Evolutionary conservation across 306 rosid genomes (phyloP).

Genomic region (Myrica gale): DNA sequence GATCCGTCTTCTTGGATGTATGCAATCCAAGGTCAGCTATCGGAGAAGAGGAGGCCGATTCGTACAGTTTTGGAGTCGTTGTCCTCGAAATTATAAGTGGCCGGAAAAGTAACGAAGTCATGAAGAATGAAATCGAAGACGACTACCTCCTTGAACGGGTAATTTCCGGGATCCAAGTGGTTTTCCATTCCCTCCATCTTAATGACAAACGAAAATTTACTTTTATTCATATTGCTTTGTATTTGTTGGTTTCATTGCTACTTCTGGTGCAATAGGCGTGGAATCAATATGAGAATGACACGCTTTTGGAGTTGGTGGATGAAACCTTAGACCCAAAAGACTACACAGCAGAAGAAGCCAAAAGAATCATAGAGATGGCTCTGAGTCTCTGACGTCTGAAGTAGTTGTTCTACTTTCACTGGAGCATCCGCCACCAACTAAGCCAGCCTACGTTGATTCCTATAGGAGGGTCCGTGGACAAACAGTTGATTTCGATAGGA

Average conservation of each 20-base stretch:
- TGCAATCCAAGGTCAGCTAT: conserved; percentile 70
- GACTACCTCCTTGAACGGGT: conserved; percentile 66
- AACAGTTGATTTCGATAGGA: conserved; percentile 39
- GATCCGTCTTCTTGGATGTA: conserved; percentile 80
- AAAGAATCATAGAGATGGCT: conserved; percentile 50
- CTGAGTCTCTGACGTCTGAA: conserved; percentile 66
- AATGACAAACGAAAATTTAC: not conserved
- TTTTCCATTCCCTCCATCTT: not conserved
- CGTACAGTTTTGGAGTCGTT: conserved; percentile 70
- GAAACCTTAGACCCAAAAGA: conserved; percentile 42
- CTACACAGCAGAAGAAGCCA: conserved; percentile 49
- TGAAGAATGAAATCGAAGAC: conserved; percentile 34
- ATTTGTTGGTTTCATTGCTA: too few species aligned
- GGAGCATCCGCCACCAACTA: conserved; percentile 36
- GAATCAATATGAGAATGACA: conserved; percentile 46
- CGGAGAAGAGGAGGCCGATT: conserved; percentile 70
- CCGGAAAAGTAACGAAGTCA: conserved; percentile 45
- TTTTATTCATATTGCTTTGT: not conserved
- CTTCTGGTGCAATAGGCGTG: conserved; percentile 40
- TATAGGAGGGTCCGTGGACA: conserved; percentile 31
- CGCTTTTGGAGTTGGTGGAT: conserved; percentile 47
- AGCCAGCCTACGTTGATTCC: conserved; percentile 58
- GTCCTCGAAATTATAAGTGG: conserved; percentile 67
- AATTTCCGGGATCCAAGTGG: not conserved
- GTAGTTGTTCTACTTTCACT: conserved; percentile 40